phyloP scores from a whole-genome alignment of 1,284 basidiomycete species.

The Coriolopsis trogii region DNA sequence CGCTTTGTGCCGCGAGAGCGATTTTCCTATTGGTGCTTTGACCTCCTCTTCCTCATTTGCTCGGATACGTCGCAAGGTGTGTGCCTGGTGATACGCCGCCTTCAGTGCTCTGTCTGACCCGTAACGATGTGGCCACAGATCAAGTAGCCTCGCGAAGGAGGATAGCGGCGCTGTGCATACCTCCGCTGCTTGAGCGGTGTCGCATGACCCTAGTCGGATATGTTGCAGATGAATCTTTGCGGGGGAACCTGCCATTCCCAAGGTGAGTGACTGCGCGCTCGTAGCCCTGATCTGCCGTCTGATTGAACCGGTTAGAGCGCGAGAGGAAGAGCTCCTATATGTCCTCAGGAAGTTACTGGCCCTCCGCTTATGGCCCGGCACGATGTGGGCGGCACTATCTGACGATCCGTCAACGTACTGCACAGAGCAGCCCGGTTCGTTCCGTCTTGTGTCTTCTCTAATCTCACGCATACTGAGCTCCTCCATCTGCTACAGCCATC shows the following conservation, averaged over 20 bases:
- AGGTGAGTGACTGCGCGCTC: slow-evolving; percentile 48
- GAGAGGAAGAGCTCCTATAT: slow-evolving; percentile 90
- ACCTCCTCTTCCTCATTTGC: slow-evolving; percentile 83
- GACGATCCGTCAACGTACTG: slow-evolving; percentile 60
- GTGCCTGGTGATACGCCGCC: slow-evolving; percentile 15
- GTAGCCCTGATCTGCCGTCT: not conserved
- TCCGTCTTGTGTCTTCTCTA: not conserved
- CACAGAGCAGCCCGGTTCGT: slow-evolving; percentile 55
- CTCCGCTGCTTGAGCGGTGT: slow-evolving; percentile 76
- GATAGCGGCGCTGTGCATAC: slow-evolving; percentile 71
- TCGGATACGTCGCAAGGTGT: slow-evolving; percentile 64
- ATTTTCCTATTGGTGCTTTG: slow-evolving; percentile 94
- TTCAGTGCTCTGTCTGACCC: too few relatives aligned
- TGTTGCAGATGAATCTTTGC: slow-evolving; percentile 79
- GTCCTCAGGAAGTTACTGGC: slow-evolving; percentile 77
- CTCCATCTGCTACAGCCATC: slow-evolving; percentile 36
- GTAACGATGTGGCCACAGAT: slow-evolving; percentile 47
- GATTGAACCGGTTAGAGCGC: slow-evolving; percentile 50
- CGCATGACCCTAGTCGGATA: slow-evolving; percentile 69
- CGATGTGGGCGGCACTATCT: slow-evolving; percentile 75
- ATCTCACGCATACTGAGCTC: not conserved
- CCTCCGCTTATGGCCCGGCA: slow-evolving; percentile 71
- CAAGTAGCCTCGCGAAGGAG: slow-evolving; percentile 60
- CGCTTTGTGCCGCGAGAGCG: slow-evolving; percentile 72
- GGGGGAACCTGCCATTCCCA: slow-evolving; percentile 85